Evolutionary conservation across 148 eudicot species (phyloP), one percentile per base, ranked within the genome.

Genomic region (Polygonum maritimum): DNA sequence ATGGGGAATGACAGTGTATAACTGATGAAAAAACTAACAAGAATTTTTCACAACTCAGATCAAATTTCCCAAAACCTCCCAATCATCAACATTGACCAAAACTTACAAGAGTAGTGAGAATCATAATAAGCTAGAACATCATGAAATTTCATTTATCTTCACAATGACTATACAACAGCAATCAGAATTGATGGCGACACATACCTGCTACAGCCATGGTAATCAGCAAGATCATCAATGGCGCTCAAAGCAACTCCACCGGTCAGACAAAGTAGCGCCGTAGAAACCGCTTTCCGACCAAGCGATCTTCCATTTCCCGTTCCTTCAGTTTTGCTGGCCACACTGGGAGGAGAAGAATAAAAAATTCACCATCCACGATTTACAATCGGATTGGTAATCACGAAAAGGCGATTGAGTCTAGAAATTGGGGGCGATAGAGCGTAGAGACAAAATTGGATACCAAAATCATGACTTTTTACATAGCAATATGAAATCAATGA

Each of bases 191-290:
- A 7, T 35, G 11, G 15, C 1, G 31, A 26, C 16, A 40, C 75
- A 41, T 78, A 89, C 98, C 93, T 90, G 85, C 93, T 91, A 77
- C 97, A 94, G 76, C 90, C 89, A 26, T 87, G 88, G 78, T 85
- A 91, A 77, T 91, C 87, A 19, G 85, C 79, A 71, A 91, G 93
- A 73, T 94, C 98, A 80, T 90, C 88, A 73, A 90, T 81, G 54
- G 98, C 98, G 80, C 98, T 94, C 85, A 94, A 82, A 81, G 93
- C 97, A 65, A 94, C 90, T 72, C 97, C 95, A 15, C 97, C 97
- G 0, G 98, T 91, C 19, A 94, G 82, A 78, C 89, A 86, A 73
- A 94, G 70, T 79, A 94, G 75, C 13, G 78, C 90, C 3, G 88
- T 89, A 0, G 97, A 88, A 10, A 86, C 89, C 19, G 80, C 84